Evolutionary conservation across 352 stramenopile species (phyloP), one percentile per base, ranked within the genome.

Genomic region (Pythium pyrilobum): DNA sequence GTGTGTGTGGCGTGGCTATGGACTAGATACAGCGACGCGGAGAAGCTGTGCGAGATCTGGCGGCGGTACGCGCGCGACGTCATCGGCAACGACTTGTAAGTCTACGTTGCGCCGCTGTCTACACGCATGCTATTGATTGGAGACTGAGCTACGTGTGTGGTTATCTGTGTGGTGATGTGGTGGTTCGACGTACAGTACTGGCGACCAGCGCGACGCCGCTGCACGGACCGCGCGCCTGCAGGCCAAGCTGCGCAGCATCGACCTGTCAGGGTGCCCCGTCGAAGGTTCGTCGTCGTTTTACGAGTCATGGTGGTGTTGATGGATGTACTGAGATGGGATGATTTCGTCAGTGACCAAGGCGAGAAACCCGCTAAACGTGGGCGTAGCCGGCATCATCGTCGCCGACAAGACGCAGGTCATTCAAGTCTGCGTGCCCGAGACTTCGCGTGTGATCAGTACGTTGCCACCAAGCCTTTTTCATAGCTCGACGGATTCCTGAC

Each of bases 21-120:
- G 23, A 27, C 13, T 31, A 74, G 58, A 12, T 64, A 77, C 45
- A 62, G 63, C 40, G 67, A 90, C 15, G 80, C 77, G 2, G 56
- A 85, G 63, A 59, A 78, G 41, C 72, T 90, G 41, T 78, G 73
- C 28, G 67, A 74, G 20, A 87, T 90, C 21, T 90, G 80, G 80
- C 63, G 52, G 18, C 71, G 72, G 28, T 90, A 86, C 44, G 73
- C 74, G 2, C 66, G 69, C 29, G 73, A 87, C 50, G 54, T 83
- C 25, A 64, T 87, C 45, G 55, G 64, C 18, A 65, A 42, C 32
- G 73, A 89, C 33, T 48, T 77, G 50, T 55, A 46, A 21, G 34
- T 7, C 5, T 40, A 18, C 34, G 34, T 21, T 40, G 34, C n/a
- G n/a, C n/a, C n/a, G n/a, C n/a, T n/a, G n/a, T n/a, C n/a, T n/a